Evolutionary conservation across 768 basidiomycete species (phyloP).

Genomic region (Pluteus cervinus): DNA sequence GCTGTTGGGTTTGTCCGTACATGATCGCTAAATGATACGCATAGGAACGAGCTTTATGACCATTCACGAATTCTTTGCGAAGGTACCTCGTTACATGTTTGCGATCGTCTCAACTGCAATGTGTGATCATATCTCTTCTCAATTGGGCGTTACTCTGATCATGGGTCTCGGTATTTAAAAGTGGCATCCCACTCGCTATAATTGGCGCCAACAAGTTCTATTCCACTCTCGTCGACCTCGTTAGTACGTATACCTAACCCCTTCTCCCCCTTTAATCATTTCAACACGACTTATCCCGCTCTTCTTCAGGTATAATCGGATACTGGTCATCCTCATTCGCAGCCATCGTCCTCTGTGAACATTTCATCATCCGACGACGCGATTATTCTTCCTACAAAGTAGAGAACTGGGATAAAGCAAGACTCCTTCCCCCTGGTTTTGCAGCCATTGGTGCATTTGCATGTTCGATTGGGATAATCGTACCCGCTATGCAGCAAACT

Average conservation of each 20-base stretch:
- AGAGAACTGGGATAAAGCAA: constrained; percentile 47
- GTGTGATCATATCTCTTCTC: too few species aligned
- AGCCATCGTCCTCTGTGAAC: constrained; percentile 58
- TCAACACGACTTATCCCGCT: neutral
- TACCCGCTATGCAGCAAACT: constrained; percentile 66
- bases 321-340: constrained; percentile 60
- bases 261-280: constrained; percentile 10
- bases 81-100: constrained; percentile 65
- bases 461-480: constrained; percentile 47
- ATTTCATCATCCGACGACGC: constrained; percentile 53
- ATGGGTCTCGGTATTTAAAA: too few species aligned
- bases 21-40: too few species aligned
- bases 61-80: constrained; percentile 44
- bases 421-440: constrained; percentile 51
- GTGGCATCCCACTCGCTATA: constrained; percentile 63
- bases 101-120: constrained; percentile 59
- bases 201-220: constrained; percentile 68
- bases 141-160: too few species aligned
- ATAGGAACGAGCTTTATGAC: constrained; percentile 59
- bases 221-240: constrained; percentile 53
- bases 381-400: constrained; percentile 44
- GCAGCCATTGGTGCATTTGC: constrained; percentile 51
- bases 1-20: too few species aligned
- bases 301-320: constrained; percentile 35
- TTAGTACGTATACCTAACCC: constrained; percentile 43